Evolutionary conservation across 1,139 yeast genomes (phyloP), one percentile per base, ranked within the genome.

Genomic region (Meyerozyma carpophila): DNA sequence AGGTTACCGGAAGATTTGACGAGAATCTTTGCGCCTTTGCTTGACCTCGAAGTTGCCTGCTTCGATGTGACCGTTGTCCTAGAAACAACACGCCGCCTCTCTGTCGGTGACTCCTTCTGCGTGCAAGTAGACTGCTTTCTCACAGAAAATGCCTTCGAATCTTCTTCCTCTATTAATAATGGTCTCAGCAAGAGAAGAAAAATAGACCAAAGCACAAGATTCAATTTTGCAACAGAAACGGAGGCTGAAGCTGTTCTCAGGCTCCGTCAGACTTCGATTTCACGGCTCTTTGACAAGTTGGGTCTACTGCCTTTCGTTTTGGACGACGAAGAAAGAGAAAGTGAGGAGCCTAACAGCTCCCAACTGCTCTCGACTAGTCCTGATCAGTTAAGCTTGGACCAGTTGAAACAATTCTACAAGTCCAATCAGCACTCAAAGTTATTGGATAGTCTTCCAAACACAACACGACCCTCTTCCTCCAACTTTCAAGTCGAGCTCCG

Each of bases 1-100:
- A 74, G 96, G 48, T 59, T 89, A 1, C 83, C 90, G 0, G 91
- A 84, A 49, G 86, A 81, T 42, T 66, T 82, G 32, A 89, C 95
- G 0, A 64, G 77, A n/a, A 73, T 84, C 8, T 59, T 90, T 9
- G 75, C 84, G 2, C 88, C 95, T 0, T 68, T 90, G 36, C 50
- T 89, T 5, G 88, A 81, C 45, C 63, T 77, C 8, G 68, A 72
- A 7, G 68, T 81, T 7, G 77, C 85, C 16, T 58, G 60, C 2
- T 84, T 88, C 55, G 75, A 74, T 34, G 80, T 80, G 0, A 73
- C 79, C 0, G 74, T 87, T 31, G 73, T 86, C n/a, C 79, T 74
- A 54, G 81, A 82, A 24, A 70, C 75, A 1, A 78, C 73, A 18
- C 65, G 71, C 13, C 58, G 82, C 37, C 60, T 90, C 28, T 74